Conservation (phyloP, 1,284 basidiomycete genomes). For the Ustilago xerochloae region DNA sequence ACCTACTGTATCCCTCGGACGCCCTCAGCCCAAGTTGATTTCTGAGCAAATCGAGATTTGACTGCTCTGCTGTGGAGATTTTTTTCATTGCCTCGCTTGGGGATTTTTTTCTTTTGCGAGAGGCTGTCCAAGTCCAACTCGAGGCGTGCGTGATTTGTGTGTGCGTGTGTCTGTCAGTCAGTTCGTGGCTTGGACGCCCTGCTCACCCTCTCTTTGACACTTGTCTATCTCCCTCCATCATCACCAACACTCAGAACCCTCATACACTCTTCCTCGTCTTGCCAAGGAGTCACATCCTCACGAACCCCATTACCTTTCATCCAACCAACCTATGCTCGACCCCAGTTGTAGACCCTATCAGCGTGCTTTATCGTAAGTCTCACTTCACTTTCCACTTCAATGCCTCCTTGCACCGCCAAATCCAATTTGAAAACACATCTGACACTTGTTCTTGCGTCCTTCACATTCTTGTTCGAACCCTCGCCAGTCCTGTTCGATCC, state of each 20-base stretch:
- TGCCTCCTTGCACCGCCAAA: too few relatives aligned
- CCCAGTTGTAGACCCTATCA: slow-evolving; percentile 59
- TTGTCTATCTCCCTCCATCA: slow-evolving; percentile 2
- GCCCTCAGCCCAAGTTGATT: too few relatives aligned
- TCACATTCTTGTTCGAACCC: neutral
- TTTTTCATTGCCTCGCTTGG: neutral
- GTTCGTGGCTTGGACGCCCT: neutral
- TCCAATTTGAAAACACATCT: neutral
- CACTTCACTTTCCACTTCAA: neutral
- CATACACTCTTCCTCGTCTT: neutral
- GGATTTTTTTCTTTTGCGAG: neutral
- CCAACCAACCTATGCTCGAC: slow-evolving; percentile 59
- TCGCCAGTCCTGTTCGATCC: slow-evolving; percentile 22
- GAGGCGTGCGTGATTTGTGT: neutral
- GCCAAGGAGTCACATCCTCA: slow-evolving; percentile 41
- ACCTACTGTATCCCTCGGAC: too few relatives aligned
- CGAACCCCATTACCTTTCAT: neutral
- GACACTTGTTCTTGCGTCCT: neutral
- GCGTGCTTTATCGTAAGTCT: slow-evolving; percentile 48
- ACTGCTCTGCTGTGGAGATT: neutral
- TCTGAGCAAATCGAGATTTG: too few relatives aligned
- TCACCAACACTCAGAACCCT: slow-evolving; percentile 2
- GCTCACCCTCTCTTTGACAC: neutral
- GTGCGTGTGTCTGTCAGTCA: neutral
- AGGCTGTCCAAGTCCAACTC: neutral